Evolutionary conservation across 2,329 filamentous ascomycete genomes (phyloP), one percentile per base, ranked within the genome.

Genomic region (Domatiomyces catenatus): DNA sequence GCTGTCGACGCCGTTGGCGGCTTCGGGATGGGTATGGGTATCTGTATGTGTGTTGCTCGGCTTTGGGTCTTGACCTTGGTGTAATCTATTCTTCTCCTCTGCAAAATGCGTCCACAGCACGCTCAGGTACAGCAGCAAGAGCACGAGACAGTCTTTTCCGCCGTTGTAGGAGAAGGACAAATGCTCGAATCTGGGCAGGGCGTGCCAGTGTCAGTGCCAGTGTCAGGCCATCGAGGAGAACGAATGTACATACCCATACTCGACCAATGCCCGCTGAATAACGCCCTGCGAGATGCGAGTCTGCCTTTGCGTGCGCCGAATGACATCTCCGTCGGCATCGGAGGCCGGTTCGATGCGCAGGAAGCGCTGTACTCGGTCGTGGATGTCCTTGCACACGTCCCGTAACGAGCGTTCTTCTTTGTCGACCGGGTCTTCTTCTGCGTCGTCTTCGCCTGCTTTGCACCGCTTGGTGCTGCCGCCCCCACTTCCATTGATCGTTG

Each of bases 131-230:
- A 96, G 74, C 61, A 95, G 77, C 5, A 96, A 75, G 17, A 96
- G 80, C 49, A 96, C 89, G 17, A 96, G 83, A 62, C 90, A 96
- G 74, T 96, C 92, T 67, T 98, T 98, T 54, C 92, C 92, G 63
- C 92, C 92, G 61, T 98, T 98, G 70, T 95, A 98, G 51, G 90
- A 94, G 56, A 96, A 74, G 4, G 89, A 87, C 54, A 96, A 75
- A 63, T 93, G 77, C 52, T 83, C 75, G 55, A 84, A 76, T 52
- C 86, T 92, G 60, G 60, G 53, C 44, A 17, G 3, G 4, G 8
- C 10, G 44, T 19, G 22, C 42, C 10, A 5, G n/a, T 52, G 48
- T 50, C 28, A 47, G 42, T 19, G 36, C 55, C 32, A 47, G 28
- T 46, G 46, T 47, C 15, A 36, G 47, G 18, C 7, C 28, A 36